Base-by-base conservation (phyloP, 805 yeast genomes). In the Grigorovia humatica region DNA sequence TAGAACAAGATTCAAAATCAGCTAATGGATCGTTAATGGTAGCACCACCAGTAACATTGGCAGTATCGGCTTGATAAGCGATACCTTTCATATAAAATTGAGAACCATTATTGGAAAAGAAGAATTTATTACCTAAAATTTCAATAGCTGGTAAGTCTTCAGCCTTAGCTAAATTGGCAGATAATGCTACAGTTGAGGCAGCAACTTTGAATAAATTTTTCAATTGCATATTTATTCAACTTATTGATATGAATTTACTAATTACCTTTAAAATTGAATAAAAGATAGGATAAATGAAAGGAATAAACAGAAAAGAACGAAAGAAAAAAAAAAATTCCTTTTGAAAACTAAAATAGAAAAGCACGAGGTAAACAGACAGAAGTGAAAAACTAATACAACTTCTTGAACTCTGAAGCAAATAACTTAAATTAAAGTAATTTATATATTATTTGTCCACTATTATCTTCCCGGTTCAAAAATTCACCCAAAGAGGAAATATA, bases 61-160 rank as follows among this genome's bases (percentile, higher is more conserved):
- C 74, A 41, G 82, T 76, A 66, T 83, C 82, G 57, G 80, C 81
- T 72, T 85, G 95, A 70, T 85, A 85, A 48, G 93, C 93, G 56
- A 85, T 73, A 73, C 93, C 95, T 63, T 74, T 81, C 62, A 85
- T 79, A 69, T 76, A 83, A 65, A 85, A 85, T 66, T 84, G 90
- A 51, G 88, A 79, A 49, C 90, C 91, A 63, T 85, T 85, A 70
- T 82, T 82, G 53, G 85, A 73, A 70, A 71, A 85, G 75, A 77
- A 85, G 64, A 85, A 85, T 68, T 85, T 84, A 77, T 83, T 84
- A 55, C 91, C 91, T 52, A 77, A 79, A 57, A 85, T 76, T 62
- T 83, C 88, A 58, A 85, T 80, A 41, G 82, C 75, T 55, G 88
- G 86, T 56, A 80, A 68, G 48, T 71, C 76, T 32, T 57, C 76